Percentiles rank a stretch among this genome's conserved stretches.
Evolutionary conservation across 345 rosid genomes (phyloP).

Genomic region (Aethionema arabicum): DNA sequence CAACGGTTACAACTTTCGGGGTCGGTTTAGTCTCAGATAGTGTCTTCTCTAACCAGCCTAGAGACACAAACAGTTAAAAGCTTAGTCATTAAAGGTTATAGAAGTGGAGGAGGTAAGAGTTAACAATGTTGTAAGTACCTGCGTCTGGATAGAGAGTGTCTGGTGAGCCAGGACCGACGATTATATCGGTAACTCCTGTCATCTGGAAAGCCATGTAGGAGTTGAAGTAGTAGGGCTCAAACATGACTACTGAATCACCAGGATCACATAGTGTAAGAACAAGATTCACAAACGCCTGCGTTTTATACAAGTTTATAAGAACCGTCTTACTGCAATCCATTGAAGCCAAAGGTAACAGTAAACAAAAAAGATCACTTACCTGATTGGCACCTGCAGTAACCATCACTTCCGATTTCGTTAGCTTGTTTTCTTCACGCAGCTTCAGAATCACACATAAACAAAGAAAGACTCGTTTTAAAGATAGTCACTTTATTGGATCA

Average conservation of each 20-base stretch:
- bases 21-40: constrained; percentile 64
- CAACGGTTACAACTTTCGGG: constrained; percentile 91
- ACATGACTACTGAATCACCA: constrained; percentile 90
- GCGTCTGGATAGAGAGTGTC: constrained; percentile 86
- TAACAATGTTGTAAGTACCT: constrained; percentile 38
- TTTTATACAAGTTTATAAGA: constrained; percentile 1
- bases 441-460: constrained; percentile 31
- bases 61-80: constrained; percentile 14
- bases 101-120: neutral
- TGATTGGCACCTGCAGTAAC: constrained; percentile 99
- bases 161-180: constrained; percentile 78
- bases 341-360: neutral
- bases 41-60: constrained; percentile 87
- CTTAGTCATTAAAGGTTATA: constrained; percentile 8
- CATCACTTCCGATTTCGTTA: constrained; percentile 75
- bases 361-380: constrained; percentile 37
- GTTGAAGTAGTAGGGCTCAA: constrained; percentile 97
- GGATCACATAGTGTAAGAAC: constrained; percentile 84
- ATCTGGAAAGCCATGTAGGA: constrained; percentile 98
- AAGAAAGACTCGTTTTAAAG: neutral
- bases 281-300: constrained; percentile 91
- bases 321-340: constrained; percentile 12
- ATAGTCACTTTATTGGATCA: neutral
- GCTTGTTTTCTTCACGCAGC: constrained; percentile 70
- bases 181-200: constrained; percentile 85